phyloP scores from a whole-genome alignment of 2,329 filamentous ascomycete species.

The Fusarium sp. region DNA sequence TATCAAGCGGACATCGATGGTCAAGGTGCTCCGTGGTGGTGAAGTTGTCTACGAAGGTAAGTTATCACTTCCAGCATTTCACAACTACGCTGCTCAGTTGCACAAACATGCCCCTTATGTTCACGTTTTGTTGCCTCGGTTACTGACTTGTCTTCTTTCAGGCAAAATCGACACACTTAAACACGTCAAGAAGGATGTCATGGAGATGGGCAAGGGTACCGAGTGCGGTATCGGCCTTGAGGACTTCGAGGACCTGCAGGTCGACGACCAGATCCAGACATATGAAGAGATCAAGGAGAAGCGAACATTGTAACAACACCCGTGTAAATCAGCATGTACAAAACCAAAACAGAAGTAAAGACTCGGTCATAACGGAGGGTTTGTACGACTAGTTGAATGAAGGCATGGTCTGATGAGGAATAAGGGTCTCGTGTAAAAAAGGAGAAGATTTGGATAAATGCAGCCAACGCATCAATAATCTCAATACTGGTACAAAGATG shows the following conservation, averaged over 20 bases:
- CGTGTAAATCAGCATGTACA: conserved; percentile 39
- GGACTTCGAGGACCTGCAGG: conserved; percentile 82
- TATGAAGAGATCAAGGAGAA: conserved; percentile 86
- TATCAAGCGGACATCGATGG: conserved; percentile 74
- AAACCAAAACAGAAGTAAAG: conserved; percentile 26
- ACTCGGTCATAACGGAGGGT: neutral
- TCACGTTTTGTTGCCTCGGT: neutral
- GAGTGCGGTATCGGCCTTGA: conserved; percentile 94
- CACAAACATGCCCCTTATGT: neutral
- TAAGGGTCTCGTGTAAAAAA: conserved; percentile 11
- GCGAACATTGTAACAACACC: conserved; percentile 65
- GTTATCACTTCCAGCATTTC: conserved; percentile 52
- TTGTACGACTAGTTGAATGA: conserved; percentile 36
- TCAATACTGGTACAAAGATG: conserved; percentile 27
- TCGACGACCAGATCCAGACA: conserved; percentile 89
- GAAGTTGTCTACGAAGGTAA: conserved; percentile 86
- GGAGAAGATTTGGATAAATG: conserved; percentile 3
- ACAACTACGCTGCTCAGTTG: too few species aligned
- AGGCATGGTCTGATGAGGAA: conserved; percentile 25
- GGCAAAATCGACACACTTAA: conserved; percentile 87
- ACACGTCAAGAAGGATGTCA: conserved; percentile 92
- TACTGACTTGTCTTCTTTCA: conserved; percentile 54
- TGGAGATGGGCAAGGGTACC: conserved; percentile 90
- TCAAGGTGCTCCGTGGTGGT: conserved; percentile 80
- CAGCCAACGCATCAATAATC: conserved; percentile 19